Evolutionary conservation across 2,329 filamentous ascomycete species (phyloP).

Genomic region (Diaporthe batatas): DNA sequence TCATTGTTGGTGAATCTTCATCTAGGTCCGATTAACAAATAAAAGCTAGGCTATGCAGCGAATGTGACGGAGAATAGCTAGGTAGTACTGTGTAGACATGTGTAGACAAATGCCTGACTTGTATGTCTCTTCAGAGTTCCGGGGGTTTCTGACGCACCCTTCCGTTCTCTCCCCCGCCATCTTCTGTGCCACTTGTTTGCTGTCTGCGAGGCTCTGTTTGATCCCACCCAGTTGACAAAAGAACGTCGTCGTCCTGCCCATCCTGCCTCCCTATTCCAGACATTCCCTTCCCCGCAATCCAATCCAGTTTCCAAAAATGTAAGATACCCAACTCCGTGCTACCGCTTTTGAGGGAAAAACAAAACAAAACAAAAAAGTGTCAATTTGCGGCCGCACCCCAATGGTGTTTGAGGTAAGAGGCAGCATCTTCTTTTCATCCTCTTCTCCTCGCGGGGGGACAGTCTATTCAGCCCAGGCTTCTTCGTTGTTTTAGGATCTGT

Average conservation of each 20-base stretch:
- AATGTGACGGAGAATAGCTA: constrained; percentile 34
- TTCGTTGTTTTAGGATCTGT: constrained; percentile 17
- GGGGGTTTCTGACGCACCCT: constrained; percentile 1
- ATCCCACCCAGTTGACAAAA: constrained; percentile 30
- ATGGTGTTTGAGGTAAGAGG: background rate
- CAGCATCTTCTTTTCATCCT: constrained; percentile 1
- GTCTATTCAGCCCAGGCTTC: background rate
- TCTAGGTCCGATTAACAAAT: constrained; percentile 32
- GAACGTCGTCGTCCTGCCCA: constrained; percentile 23
- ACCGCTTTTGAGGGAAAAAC: constrained; percentile 1
- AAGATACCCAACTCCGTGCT: constrained; percentile 36
- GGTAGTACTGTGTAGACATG: constrained; percentile 30
- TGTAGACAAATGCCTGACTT: background rate
- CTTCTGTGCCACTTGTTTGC: background rate
- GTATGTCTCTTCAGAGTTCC: background rate
- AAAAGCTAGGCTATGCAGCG: constrained; percentile 34
- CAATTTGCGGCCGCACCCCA: background rate
- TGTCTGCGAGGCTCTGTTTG: background rate
- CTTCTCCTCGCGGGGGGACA: background rate
- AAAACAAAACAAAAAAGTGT: background rate
- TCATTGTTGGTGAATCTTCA: background rate
- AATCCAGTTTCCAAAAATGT: constrained; percentile 1
- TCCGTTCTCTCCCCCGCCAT: background rate
- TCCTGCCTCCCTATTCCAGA: constrained; percentile 8
- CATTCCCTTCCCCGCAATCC: background rate